phyloP scores from a whole-genome alignment of 1,139 yeast species.

The Candida neerlandica region DNA sequence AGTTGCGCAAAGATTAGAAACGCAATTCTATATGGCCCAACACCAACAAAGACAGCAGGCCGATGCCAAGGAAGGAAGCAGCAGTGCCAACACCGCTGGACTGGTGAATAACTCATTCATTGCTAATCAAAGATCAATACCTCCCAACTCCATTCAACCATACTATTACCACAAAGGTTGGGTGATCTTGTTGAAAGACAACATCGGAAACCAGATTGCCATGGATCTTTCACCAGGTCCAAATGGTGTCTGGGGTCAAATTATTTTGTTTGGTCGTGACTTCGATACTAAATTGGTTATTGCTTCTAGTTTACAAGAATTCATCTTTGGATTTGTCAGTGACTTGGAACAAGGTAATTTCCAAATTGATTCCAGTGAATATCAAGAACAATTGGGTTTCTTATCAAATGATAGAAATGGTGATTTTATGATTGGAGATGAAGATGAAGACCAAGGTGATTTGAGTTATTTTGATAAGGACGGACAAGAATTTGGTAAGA shows the following conservation, averaged over 20 bases:
- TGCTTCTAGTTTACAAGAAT: constrained; percentile 59
- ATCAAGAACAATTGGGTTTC: constrained; percentile 33
- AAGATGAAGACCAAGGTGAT: constrained; percentile 51
- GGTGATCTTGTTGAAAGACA: constrained; percentile 62
- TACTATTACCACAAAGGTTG: constrained; percentile 59
- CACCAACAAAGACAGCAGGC: constrained; percentile 28
- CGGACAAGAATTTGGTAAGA: constrained; percentile 37
- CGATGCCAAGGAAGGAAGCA: constrained; percentile 10
- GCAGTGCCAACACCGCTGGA: constrained; percentile 12
- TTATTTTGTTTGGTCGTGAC: constrained; percentile 65
- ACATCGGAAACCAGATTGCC: constrained; percentile 62
- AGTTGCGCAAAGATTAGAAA: constrained; percentile 57
- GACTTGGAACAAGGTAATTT: constrained; percentile 59
- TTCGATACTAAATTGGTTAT: constrained; percentile 63
- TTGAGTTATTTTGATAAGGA: constrained; percentile 37
- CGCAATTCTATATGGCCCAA: constrained; percentile 38
- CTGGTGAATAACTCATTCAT: constrained; percentile 36
- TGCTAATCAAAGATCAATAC: constrained; percentile 56
- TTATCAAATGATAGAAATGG: constrained; percentile 41
- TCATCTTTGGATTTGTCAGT: constrained; percentile 47
- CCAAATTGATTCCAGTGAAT: constrained; percentile 48
- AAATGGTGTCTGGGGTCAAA: constrained; percentile 61
- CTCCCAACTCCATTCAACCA: constrained; percentile 58
- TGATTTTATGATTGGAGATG: constrained; percentile 52
- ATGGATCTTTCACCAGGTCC: constrained; percentile 66